A percentile compares a stretch with the other conserved stretches of the same genome.
phyloP scores from a whole-genome alignment of 140 eudicot genomes.

The Senecio squalidus region DNA sequence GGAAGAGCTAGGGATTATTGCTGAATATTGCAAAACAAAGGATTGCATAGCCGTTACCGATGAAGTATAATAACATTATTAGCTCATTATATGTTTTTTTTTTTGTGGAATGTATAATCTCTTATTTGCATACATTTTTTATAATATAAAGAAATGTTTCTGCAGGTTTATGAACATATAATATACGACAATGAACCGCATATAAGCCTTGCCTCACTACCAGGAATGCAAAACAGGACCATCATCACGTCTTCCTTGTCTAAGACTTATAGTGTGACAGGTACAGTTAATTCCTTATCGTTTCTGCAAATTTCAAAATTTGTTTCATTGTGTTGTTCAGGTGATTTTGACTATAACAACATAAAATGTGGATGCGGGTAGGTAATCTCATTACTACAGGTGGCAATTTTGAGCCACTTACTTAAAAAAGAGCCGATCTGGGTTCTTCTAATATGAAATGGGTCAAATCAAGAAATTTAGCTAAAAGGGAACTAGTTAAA shows the following conservation, averaged over 20 bases:
- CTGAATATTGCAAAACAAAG: slow-evolving; percentile 68
- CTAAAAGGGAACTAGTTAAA: neutral
- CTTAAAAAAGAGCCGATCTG: neutral
- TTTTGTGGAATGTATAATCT: neutral
- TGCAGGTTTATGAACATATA: slow-evolving; percentile 89
- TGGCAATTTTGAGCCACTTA: neutral
- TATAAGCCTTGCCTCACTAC: slow-evolving; percentile 74
- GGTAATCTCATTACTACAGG: neutral
- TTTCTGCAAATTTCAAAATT: neutral
- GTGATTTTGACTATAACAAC: neutral
- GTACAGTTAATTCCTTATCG: slow-evolving; percentile 22
- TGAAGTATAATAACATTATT: slow-evolving; percentile 54
- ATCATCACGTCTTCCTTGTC: slow-evolving; percentile 91
- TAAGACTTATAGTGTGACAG: slow-evolving; percentile 85
- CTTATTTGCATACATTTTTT: slow-evolving; percentile 1
- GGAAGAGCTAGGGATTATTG: slow-evolving; percentile 82
- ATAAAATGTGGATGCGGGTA: neutral
- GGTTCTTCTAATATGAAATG: neutral
- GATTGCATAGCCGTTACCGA: slow-evolving; percentile 88
- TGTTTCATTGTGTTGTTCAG: neutral
- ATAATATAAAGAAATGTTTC: neutral
- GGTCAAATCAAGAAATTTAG: neutral
- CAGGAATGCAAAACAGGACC: slow-evolving; percentile 78
- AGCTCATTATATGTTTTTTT: neutral
- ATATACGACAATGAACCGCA: slow-evolving; percentile 57